Conservation (phyloP, 768 basidiomycete genomes). For the Trametes cinnabarina region DNA sequence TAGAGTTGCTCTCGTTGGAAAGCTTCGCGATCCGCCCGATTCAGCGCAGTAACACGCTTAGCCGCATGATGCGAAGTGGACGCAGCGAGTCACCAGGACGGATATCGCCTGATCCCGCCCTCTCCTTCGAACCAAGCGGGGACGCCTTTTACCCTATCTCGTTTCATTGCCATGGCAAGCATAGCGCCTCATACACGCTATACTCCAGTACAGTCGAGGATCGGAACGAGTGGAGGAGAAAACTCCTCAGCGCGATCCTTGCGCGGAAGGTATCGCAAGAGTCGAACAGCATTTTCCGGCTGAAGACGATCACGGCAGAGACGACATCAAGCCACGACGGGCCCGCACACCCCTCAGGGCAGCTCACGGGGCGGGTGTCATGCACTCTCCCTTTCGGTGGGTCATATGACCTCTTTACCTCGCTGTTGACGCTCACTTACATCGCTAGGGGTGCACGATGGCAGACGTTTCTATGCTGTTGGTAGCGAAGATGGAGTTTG, state of each 20-base stretch:
- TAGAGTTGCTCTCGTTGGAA: conserved; percentile 12
- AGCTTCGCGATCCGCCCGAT: conserved; percentile 9
- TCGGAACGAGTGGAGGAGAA: conserved; percentile 43
- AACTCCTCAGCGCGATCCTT: conserved; percentile 44
- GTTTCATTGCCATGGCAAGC: conserved; percentile 43
- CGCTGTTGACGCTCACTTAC: not conserved
- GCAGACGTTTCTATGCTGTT: conserved; percentile 41
- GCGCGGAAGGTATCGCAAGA: conserved; percentile 41
- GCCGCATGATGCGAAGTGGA: conserved; percentile 14
- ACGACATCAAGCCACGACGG: conserved; percentile 35
- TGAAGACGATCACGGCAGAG: conserved; percentile 38
- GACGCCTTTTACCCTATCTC: conserved; percentile 44
- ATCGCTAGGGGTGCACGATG: conserved; percentile 38
- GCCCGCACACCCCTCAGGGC: conserved; percentile 28
- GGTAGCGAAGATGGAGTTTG: conserved; percentile 52
- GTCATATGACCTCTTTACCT: not conserved
- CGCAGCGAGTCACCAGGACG: conserved; percentile 5
- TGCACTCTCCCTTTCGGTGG: conserved; percentile 48
- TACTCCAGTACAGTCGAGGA: conserved; percentile 41
- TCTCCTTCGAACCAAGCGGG: not conserved
- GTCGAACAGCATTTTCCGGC: conserved; percentile 42
- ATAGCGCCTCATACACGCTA: conserved; percentile 44
- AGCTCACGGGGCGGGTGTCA: conserved; percentile 40
- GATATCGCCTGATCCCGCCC: conserved; percentile 5
- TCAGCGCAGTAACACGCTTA: conserved; percentile 17